Evolutionary conservation across 179 eudicot species (phyloP).

Genomic region (Silene coronaria): DNA sequence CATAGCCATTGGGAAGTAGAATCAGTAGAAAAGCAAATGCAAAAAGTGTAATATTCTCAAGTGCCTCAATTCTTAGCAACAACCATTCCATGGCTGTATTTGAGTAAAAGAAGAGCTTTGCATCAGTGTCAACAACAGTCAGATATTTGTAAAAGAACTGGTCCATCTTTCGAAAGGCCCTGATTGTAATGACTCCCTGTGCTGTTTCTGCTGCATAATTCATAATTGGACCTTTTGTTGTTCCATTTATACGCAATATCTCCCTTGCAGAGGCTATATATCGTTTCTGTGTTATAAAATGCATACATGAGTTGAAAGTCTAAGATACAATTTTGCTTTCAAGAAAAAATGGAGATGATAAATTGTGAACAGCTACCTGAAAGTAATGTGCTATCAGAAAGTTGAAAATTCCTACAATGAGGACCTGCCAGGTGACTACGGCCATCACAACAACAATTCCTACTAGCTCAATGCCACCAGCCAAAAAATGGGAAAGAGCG

Average conservation of each 20-base stretch:
- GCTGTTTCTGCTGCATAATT: constrained; percentile 67
- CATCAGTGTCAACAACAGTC: constrained; percentile 59
- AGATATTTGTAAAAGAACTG: constrained; percentile 46
- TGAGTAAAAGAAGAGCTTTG: constrained; percentile 55
- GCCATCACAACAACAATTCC: constrained; percentile 51
- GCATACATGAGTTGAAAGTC: neutral
- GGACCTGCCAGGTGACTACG: constrained; percentile 68
- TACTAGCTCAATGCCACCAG: constrained; percentile 37
- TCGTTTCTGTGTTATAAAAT: constrained; percentile 34
- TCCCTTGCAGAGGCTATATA: constrained; percentile 68
- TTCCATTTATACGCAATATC: constrained; percentile 67
- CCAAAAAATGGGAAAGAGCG: constrained; percentile 23
- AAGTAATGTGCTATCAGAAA: constrained; percentile 43
- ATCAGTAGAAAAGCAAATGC: constrained; percentile 51
- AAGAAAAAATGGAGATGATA: neutral
- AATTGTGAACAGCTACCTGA: constrained; percentile 35
- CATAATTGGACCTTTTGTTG: constrained; percentile 73
- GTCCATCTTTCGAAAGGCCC: constrained; percentile 51
- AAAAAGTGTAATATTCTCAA: constrained; percentile 59
- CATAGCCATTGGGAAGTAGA: constrained; percentile 44
- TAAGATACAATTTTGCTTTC: neutral
- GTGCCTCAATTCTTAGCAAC: constrained; percentile 54
- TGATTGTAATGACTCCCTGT: constrained; percentile 65
- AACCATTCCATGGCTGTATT: constrained; percentile 68
- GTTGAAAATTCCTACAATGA: constrained; percentile 49